These are phyloP conservation scores for Podospora sp. DNA, from an alignment of 495 filamentous ascomycete species.

Conservation along the genomic window DNA sequence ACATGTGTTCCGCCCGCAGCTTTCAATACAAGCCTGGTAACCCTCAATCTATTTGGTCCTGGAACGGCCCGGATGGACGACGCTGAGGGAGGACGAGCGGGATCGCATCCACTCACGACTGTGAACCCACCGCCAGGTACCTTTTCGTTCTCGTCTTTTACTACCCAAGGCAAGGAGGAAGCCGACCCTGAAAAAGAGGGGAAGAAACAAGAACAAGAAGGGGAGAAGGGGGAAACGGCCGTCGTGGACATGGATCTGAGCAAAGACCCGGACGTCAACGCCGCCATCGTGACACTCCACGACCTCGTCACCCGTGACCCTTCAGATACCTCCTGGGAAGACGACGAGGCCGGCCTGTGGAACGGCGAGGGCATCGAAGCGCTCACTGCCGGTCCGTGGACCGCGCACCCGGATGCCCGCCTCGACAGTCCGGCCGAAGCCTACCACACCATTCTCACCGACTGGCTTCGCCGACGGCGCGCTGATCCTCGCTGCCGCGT, in stretches of 20 bases:
- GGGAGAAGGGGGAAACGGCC: constrained; percentile 1
- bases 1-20: constrained; percentile 7
- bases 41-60: constrained; percentile 10
- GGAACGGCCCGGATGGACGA: constrained; percentile 6
- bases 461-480: constrained; percentile 8
- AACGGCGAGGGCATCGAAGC: constrained; percentile 5
- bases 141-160: constrained; percentile 4
- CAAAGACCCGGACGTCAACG: constrained; percentile 13
- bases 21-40: background rate
- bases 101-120: background rate
- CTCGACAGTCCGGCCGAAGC: constrained; percentile 13
- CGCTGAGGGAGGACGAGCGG: background rate
- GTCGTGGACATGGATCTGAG: constrained; percentile 4
- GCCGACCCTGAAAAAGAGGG: constrained; percentile 3
- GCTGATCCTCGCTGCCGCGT: constrained; percentile 10
- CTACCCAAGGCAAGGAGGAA: background rate
- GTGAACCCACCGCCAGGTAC: constrained; percentile 4
- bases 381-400: constrained; percentile 3
- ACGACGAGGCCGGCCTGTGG: constrained; percentile 5
- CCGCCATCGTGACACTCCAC: constrained; percentile 10
- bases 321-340: constrained; percentile 8
- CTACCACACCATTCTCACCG: constrained; percentile 2
- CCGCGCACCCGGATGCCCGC: background rate
- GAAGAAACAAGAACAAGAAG: constrained; percentile 6
- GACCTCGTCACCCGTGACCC: constrained; percentile 10